Percentiles rank a stretch among this genome's conserved stretches.
Evolutionary conservation across 2,329 filamentous ascomycete genomes (phyloP).

Genomic region (Clarireedia sp.): DNA sequence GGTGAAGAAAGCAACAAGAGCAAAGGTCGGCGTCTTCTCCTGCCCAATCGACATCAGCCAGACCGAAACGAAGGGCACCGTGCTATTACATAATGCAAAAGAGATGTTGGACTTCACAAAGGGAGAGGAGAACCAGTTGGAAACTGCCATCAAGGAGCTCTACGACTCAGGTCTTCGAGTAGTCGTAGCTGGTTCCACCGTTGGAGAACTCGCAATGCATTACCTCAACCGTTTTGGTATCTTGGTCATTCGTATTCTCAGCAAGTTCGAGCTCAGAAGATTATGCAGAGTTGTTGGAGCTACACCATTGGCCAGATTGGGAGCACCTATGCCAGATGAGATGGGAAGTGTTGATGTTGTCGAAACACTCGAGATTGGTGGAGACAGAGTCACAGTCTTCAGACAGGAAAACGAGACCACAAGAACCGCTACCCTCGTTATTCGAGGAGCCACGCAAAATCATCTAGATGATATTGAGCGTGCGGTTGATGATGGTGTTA

Average conservation of each 20-base stretch:
- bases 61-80: conserved; percentile 98
- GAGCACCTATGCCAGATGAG: conserved; percentile 99
- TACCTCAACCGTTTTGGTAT: conserved; percentile 98
- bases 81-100: conserved; percentile 91
- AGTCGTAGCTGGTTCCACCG: conserved; percentile 82
- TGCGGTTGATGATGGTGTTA: conserved; percentile 95
- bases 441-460: conserved; percentile 94
- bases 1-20: conserved; percentile 83
- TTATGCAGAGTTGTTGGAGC: conserved; percentile 94
- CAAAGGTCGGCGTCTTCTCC: conserved; percentile 94
- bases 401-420: conserved; percentile 90
- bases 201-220: conserved; percentile 92
- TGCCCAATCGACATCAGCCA: conserved; percentile 93
- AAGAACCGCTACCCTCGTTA: conserved; percentile 85
- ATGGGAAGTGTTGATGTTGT: conserved; percentile 94
- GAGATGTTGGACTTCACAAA: conserved; percentile 99
- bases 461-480: conserved; percentile 95
- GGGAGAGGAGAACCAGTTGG: conserved; percentile 88
- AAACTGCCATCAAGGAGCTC: conserved; percentile 87
- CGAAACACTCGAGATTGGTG: conserved; percentile 95
- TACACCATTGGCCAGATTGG: conserved; percentile 88
- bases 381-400: conserved; percentile 97
- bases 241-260: conserved; percentile 90
- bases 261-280: conserved; percentile 93
- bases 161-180: conserved; percentile 90